Conservation (phyloP, 108 stramenopile species). For the Conticribra guillardii region DNA sequence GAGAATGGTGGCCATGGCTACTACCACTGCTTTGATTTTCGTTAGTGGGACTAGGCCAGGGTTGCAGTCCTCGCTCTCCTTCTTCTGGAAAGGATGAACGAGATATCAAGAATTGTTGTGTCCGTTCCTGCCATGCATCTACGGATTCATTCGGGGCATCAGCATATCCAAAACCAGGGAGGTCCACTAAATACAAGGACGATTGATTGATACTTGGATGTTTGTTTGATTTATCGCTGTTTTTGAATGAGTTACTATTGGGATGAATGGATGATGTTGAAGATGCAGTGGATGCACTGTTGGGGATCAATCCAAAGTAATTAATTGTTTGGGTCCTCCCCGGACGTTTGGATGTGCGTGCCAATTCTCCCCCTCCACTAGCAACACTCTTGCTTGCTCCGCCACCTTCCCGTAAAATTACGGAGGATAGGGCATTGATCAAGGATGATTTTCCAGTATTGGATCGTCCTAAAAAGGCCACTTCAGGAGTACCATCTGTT, state of each 20-base stretch:
- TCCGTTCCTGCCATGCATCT: slow-evolving; percentile 79
- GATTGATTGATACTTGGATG: slow-evolving; percentile 16
- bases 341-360: slow-evolving; percentile 80
- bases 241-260: slow-evolving; percentile 1
- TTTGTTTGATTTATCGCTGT: neutral
- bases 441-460: slow-evolving; percentile 95
- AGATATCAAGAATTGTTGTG: slow-evolving; percentile 72
- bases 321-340: slow-evolving; percentile 93
- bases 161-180: slow-evolving; percentile 87
- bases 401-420: slow-evolving; percentile 45
- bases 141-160: slow-evolving; percentile 67
- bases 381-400: slow-evolving; percentile 1
- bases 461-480: slow-evolving; percentile 91
- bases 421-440: slow-evolving; percentile 71
- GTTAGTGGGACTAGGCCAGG: no score
- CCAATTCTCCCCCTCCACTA: slow-evolving; percentile 65
- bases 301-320: slow-evolving; percentile 77
- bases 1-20: neutral
- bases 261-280: neutral
- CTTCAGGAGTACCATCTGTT: slow-evolving; percentile 67
- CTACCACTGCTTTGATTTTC: neutral
- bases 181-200: slow-evolving; percentile 63
- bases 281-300: neutral
- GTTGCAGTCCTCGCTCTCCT: slow-evolving; percentile 14
- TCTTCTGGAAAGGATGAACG: slow-evolving; percentile 11